These are phyloP conservation scores for Psilocybe azurescens DNA, from an alignment of 768 basidiomycete genomes.

Conservation along the genomic window DNA sequence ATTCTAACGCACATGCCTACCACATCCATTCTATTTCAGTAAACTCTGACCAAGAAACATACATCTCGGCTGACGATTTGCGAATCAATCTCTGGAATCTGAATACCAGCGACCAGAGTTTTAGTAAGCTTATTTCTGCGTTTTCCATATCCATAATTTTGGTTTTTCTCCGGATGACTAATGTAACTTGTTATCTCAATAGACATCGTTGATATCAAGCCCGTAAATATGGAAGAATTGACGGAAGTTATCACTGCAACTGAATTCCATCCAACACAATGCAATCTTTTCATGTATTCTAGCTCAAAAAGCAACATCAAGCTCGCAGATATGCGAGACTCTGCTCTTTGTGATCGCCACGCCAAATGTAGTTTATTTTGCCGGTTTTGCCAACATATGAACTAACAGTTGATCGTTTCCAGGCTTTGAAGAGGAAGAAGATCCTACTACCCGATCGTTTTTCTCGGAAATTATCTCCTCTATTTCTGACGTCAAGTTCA, in stretches of 20 bases:
- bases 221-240: slow-evolving; percentile 99
- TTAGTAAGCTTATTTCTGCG: slow-evolving; percentile 70
- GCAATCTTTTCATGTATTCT: slow-evolving; percentile 99
- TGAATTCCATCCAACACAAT: slow-evolving; percentile 96
- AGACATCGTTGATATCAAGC: slow-evolving; percentile 99
- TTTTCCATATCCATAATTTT: slow-evolving; percentile 3
- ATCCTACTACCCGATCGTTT: slow-evolving; percentile 96
- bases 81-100: slow-evolving; percentile 98
- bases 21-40: slow-evolving; percentile 99
- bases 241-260: slow-evolving; percentile 99
- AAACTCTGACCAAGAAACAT: slow-evolving; percentile 99
- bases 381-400: slow-evolving; percentile 14
- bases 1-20: slow-evolving; percentile 98
- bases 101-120: slow-evolving; percentile 97
- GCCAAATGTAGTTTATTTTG: slow-evolving; percentile 80
- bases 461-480: slow-evolving; percentile 99
- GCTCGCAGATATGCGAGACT: slow-evolving; percentile 98
- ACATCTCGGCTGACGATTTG: slow-evolving; percentile 98
- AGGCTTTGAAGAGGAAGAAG: slow-evolving; percentile 99
- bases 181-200: slow-evolving; percentile 17
- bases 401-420: slow-evolving; percentile 18
- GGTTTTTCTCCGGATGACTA: slow-evolving; percentile 18
- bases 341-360: slow-evolving; percentile 94
- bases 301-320: slow-evolving; percentile 99
- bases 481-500: slow-evolving; percentile 99